Evolutionary conservation across 2,329 filamentous ascomycete genomes (phyloP), one percentile per base, ranked within the genome.

Genomic region (Verticillium nonalfalfae): DNA sequence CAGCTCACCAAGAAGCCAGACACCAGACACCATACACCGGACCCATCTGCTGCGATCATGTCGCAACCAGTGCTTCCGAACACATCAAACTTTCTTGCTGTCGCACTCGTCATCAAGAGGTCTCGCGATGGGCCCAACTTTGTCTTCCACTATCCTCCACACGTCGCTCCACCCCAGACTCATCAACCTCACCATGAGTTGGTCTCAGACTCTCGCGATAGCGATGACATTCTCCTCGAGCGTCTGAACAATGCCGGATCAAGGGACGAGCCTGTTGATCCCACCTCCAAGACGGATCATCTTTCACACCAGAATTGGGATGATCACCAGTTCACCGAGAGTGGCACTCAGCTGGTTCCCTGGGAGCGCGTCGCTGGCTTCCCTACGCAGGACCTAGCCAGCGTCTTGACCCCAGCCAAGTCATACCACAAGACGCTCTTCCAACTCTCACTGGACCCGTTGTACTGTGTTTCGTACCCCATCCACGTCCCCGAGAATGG

Each of bases 101-200:
- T 94, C 61, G 85, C 91, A 59, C 83, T 94, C 45, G 85, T 93
- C 66, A 86, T 91, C 68, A 86, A 86, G 69, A 85, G 90, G 66
- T 90, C 90, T 38, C 86, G 89, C 66, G 89, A 91, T 68, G 91
- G 92, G 15, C 90, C 92, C 34, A 86, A 87, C 65, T 89, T 95
- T 68, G 89, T 95, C 68, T 96, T 93, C 74, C 91, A 96, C 74
- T 95, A 95, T 70, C 92, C 92, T n/a, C 83, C 87, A n/a, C 73
- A 78, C 56, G 79, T 85, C 54, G 71, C 70, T 9, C 72, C 68
- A 75, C 78, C 69, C 74, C 80, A 66, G 38, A 68, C 72, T 26
- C 66, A 70, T 57, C 65, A 71, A 26, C 68, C 74, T 59, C 70
- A 69, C 33, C 69, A 70, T 21, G 72, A 73, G 57, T 68, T 73